Evolutionary conservation across 805 yeast genomes (phyloP).

Genomic region (Monosporozyma solicola): DNA sequence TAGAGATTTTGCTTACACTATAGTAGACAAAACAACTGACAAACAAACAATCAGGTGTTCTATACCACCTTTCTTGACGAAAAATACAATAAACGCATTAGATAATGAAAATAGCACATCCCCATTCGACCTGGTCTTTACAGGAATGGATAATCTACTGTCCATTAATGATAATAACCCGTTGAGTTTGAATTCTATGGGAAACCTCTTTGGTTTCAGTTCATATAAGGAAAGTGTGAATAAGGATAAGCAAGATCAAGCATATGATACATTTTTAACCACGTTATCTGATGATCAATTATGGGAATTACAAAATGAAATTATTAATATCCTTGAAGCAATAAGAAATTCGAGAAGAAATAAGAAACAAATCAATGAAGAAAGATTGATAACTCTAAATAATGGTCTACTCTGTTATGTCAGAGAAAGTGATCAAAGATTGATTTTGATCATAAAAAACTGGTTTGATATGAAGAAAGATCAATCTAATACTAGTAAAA

Average conservation of each 20-base stretch:
- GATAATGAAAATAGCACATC: constrained; percentile 1
- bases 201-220: constrained; percentile 5
- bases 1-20: constrained; percentile 19
- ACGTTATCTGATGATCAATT: constrained; percentile 16
- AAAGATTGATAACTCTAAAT: constrained; percentile 23
- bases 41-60: constrained; percentile 13
- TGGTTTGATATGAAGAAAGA: constrained; percentile 19
- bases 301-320: constrained; percentile 20
- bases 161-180: neutral
- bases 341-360: constrained; percentile 12
- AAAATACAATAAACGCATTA: constrained; percentile 2
- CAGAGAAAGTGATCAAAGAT: constrained; percentile 11
- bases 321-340: constrained; percentile 12
- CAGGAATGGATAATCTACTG: constrained; percentile 19
- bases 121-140: constrained; percentile 20
- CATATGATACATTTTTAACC: constrained; percentile 15
- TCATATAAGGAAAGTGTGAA: neutral
- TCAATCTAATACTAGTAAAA: neutral
- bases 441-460: constrained; percentile 20
- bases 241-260: neutral
- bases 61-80: constrained; percentile 15
- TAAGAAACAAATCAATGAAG: constrained; percentile 14
- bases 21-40: constrained; percentile 8
- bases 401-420: constrained; percentile 28
- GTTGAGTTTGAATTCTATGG: constrained; percentile 18